These are phyloP conservation scores for Epichloe elymi DNA, from an alignment of 2,329 filamentous ascomycete species.

Conservation along the genomic window DNA sequence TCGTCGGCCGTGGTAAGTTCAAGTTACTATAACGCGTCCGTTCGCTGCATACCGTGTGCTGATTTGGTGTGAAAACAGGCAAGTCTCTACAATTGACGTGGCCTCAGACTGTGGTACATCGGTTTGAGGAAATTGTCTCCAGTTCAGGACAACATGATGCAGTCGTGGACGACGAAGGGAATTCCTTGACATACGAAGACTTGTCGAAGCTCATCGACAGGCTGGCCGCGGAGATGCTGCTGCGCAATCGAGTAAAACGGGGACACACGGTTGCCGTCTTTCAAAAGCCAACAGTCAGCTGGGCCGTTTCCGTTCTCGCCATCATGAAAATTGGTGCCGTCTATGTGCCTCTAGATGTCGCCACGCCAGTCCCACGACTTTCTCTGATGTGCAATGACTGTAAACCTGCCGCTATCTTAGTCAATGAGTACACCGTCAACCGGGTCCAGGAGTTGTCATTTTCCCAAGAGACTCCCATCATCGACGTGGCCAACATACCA, in stretches of 20 bases:
- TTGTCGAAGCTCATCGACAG: not conserved
- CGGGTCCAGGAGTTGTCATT: not conserved
- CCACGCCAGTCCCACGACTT: not conserved
- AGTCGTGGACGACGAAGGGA: not conserved
- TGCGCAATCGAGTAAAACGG: not conserved
- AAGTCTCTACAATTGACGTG: not conserved
- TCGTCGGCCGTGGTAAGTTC: not conserved
- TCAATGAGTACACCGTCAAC: not conserved
- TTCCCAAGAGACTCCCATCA: not conserved
- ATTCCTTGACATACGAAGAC: not conserved
- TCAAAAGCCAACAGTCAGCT: constrained; percentile 22
- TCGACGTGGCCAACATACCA: not conserved
- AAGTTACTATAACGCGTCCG: too few relatives aligned
- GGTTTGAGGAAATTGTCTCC: not conserved
- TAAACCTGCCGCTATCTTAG: not conserved
- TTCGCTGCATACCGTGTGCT: too few relatives aligned
- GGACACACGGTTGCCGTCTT: constrained; percentile 12
- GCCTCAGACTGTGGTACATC: not conserved
- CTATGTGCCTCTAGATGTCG: constrained; percentile 28
- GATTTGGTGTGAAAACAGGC: not conserved
- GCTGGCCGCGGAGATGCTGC: not conserved
- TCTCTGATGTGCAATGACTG: not conserved
- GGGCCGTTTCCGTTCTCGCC: constrained; percentile 25
- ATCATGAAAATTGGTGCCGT: constrained; percentile 24
- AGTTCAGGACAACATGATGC: not conserved